Conservation (phyloP, 768 basidiomycete species). For the Crassisporium funariophilum region DNA sequence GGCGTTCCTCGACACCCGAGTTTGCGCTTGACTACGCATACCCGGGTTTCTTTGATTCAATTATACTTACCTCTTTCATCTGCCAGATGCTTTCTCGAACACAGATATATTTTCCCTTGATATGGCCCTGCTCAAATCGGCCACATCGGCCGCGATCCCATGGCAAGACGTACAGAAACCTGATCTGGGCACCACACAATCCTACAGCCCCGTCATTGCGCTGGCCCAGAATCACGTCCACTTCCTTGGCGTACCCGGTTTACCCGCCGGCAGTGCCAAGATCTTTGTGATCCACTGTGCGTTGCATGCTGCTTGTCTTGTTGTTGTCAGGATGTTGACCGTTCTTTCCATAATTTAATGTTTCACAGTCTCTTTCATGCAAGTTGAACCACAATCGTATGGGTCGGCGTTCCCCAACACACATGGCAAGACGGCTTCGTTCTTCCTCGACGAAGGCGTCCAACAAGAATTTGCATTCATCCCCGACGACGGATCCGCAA, state of each 20-base stretch:
- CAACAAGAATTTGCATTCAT: conserved; percentile 64
- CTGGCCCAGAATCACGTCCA: conserved; percentile 86
- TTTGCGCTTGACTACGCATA: not conserved
- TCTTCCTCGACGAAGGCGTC: conserved; percentile 62
- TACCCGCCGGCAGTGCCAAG: conserved; percentile 66
- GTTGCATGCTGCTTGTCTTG: conserved; percentile 23
- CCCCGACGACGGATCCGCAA: conserved; percentile 69
- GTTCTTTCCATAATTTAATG: too few species aligned
- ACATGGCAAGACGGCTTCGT: conserved; percentile 69
- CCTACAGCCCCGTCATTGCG: conserved; percentile 61
- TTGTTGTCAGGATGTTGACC: not conserved
- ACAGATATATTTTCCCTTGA: conserved; percentile 70
- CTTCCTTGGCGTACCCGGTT: conserved; percentile 73
- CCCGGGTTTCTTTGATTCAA: not conserved
- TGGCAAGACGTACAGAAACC: conserved; percentile 68
- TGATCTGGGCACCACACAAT: conserved; percentile 36
- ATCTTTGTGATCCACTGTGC: conserved; percentile 90
- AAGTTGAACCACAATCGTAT: conserved; percentile 68
- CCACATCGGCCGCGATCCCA: conserved; percentile 54
- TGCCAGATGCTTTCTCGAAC: conserved; percentile 67
- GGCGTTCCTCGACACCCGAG: not conserved
- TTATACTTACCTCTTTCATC: not conserved
- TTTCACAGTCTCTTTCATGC: conserved; percentile 71
- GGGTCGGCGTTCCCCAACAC: conserved; percentile 63
- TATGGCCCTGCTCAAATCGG: conserved; percentile 64